phyloP scores from a whole-genome alignment of 192 early-diverging fungal genomes.

The Coemansia sp. region DNA sequence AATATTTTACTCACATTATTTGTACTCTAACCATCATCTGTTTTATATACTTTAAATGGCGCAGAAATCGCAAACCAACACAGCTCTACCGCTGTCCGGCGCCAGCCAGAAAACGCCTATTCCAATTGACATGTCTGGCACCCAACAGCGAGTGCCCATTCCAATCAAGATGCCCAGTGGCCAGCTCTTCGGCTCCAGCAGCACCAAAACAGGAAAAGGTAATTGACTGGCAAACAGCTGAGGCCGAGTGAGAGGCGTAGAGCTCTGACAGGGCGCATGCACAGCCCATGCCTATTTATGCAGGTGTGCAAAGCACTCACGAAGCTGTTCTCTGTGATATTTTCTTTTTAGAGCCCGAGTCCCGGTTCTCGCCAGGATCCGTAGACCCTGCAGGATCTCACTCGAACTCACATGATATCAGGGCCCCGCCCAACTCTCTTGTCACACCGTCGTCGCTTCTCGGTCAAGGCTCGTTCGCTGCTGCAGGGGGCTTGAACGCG shows the following conservation, averaged over 20 bases:
- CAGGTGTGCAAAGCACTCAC: background rate
- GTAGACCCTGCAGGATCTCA: slow-evolving; percentile 2
- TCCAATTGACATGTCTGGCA: slow-evolving; percentile 1
- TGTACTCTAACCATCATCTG: background rate
- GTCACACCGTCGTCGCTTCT: slow-evolving; percentile 7
- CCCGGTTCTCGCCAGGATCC: slow-evolving; percentile 6
- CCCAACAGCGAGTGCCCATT: slow-evolving; percentile 16
- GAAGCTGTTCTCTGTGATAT: background rate
- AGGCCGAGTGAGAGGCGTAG: background rate
- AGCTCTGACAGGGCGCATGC: background rate
- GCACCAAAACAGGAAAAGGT: background rate
- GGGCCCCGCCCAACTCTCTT: slow-evolving; percentile 36
- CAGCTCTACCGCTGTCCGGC: background rate
- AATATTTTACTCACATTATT: slow-evolving; percentile 2
- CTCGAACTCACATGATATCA: slow-evolving; percentile 10
- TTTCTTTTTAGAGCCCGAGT: background rate
- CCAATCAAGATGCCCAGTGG: slow-evolving; percentile 4
- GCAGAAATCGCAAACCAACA: slow-evolving; percentile 15
- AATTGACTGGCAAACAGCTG: background rate
- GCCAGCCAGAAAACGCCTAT: slow-evolving; percentile 16
- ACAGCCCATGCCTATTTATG: background rate
- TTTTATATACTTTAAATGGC: slow-evolving; percentile 15
- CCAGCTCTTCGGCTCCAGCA: background rate
- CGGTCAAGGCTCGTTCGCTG: slow-evolving; percentile 1
- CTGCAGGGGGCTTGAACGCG: slow-evolving; percentile 15